A percentile compares a stretch with the other conserved stretches of the same genome.
Evolutionary conservation across 768 basidiomycete genomes (phyloP).

Genomic region (Butyriboletus loyo): DNA sequence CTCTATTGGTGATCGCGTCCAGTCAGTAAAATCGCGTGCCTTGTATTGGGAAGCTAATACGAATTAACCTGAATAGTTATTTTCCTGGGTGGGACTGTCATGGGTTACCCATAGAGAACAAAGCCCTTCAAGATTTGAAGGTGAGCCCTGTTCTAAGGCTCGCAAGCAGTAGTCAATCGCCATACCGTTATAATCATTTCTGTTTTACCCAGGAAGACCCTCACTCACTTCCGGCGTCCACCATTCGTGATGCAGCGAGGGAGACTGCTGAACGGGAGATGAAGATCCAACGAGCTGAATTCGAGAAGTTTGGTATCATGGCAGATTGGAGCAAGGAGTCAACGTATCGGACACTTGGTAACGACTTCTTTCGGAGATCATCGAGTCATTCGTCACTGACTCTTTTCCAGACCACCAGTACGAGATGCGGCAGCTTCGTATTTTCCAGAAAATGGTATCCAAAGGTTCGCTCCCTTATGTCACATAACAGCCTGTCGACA

Average conservation of each 20-base stretch:
- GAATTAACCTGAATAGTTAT: conserved; percentile 53
- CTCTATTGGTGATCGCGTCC: conserved; percentile 69
- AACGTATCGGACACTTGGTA: conserved; percentile 87
- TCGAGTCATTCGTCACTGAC: not conserved
- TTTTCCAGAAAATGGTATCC: conserved; percentile 87
- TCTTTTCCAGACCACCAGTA: conserved; percentile 67
- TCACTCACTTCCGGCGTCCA: conserved; percentile 49
- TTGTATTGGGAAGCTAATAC: not conserved
- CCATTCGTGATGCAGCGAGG: conserved; percentile 69
- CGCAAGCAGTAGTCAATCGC: not conserved
- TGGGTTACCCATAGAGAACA: conserved; percentile 95
- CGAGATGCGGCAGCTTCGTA: conserved; percentile 80
- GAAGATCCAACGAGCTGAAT: conserved; percentile 72
- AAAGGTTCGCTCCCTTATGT: conserved; percentile 47
- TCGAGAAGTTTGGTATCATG: conserved; percentile 83
- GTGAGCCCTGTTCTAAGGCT: conserved; percentile 38
- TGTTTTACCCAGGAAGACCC: conserved; percentile 49
- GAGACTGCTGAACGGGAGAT: conserved; percentile 73
- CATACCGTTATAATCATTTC: not conserved
- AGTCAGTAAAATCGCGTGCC: conserved; percentile 49
- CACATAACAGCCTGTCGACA: not conserved
- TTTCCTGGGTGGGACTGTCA: conserved; percentile 98
- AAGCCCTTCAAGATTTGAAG: conserved; percentile 74
- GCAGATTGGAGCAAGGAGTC: conserved; percentile 74
- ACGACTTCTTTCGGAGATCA: conserved; percentile 1